Evolutionary conservation across 1,284 basidiomycete species (phyloP).

Genomic region (Phlebopus sp.): DNA sequence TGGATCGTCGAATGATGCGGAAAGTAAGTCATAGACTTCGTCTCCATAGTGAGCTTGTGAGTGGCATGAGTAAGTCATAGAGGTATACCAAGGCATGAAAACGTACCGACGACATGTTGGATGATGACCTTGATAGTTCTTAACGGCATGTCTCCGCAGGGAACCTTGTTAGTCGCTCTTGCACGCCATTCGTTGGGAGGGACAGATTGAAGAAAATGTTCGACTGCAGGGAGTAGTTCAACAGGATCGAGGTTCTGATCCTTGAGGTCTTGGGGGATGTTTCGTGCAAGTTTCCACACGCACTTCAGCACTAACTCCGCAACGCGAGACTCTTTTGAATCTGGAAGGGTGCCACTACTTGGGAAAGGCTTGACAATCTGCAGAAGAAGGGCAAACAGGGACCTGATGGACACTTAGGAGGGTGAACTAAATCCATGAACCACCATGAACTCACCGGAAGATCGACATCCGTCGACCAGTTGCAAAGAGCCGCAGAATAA

Average conservation of each 20-base stretch:
- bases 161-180: constrained; percentile 84
- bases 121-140: constrained; percentile 97
- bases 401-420: constrained; percentile 36
- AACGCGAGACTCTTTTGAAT: constrained; percentile 84
- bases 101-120: constrained; percentile 90
- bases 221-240: constrained; percentile 90
- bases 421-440: neutral
- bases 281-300: constrained; percentile 96
- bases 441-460: constrained; percentile 68
- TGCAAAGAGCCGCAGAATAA: constrained; percentile 90
- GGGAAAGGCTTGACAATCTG: constrained; percentile 89
- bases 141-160: constrained; percentile 95
- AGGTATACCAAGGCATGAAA: constrained; percentile 4
- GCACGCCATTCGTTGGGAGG: constrained; percentile 96
- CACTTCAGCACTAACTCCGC: constrained; percentile 98
- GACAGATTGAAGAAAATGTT: constrained; percentile 90
- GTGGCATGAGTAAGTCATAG: constrained; percentile 22
- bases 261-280: constrained; percentile 87
- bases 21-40: constrained; percentile 78
- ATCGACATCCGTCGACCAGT: constrained; percentile 90
- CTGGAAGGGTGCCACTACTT: constrained; percentile 58
- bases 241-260: constrained; percentile 82
- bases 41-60: constrained; percentile 72
- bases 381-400: constrained; percentile 81
- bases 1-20: constrained; percentile 76